These are phyloP conservation scores for Berberis vulgaris DNA, from an alignment of 164 flowering plant species.

Conservation along the genomic window DNA sequence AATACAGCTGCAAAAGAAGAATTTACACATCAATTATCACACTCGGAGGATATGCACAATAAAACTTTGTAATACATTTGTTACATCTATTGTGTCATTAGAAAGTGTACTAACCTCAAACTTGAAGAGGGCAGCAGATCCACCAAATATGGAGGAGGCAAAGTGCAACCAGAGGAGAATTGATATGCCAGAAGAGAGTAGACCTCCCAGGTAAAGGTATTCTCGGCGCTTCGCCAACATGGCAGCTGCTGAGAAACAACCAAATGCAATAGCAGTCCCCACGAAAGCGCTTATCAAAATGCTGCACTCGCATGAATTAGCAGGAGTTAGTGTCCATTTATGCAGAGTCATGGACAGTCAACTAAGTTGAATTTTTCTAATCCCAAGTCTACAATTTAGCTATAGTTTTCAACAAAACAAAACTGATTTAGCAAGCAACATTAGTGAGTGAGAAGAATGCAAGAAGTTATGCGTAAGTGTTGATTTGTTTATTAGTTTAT, in stretches of 20 bases:
- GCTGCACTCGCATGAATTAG: conserved; percentile 27
- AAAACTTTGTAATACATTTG: too few relatives aligned
- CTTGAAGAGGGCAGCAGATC: conserved; percentile 61
- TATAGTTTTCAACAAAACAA: too few relatives aligned
- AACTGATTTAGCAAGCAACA: too few relatives aligned
- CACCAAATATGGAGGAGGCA: conserved; percentile 85
- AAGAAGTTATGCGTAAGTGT: too few relatives aligned
- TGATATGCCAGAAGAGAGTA: conserved; percentile 77
- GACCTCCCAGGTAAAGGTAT: conserved; percentile 77
- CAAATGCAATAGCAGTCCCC: conserved; percentile 83
- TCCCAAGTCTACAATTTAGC: too few relatives aligned
- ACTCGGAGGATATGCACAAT: too few relatives aligned
- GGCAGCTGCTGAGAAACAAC: conserved; percentile 86
- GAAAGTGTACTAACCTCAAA: conserved; percentile 56
- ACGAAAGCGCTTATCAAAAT: conserved; percentile 68
- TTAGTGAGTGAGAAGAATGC: too few relatives aligned
- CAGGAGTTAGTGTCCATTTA: too few relatives aligned
- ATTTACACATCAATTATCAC: background rate
- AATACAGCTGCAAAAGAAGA: conserved; percentile 54
- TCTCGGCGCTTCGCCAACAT: conserved; percentile 81
- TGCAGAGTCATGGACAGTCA: too few relatives aligned
- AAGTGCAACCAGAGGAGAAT: conserved; percentile 85
- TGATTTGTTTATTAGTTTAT: too few relatives aligned
- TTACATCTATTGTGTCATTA: background rate
- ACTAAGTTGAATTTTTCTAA: too few relatives aligned